Conservation (phyloP, 768 basidiomycete genomes). For the Boletus insuetus region DNA sequence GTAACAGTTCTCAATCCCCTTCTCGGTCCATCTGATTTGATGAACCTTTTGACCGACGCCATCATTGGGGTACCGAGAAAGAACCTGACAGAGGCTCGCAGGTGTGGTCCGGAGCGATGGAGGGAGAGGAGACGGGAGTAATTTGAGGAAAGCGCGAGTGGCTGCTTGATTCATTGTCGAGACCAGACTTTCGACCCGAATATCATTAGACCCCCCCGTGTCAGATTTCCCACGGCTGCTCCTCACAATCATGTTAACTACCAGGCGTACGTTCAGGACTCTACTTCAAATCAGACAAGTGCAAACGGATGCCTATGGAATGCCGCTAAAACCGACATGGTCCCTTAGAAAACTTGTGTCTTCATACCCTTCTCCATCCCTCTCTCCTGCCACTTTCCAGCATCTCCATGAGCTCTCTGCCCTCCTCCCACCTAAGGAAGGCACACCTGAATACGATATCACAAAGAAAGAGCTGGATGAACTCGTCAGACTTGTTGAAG, state of each 20-base stretch:
- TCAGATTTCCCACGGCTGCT: slow-evolving; percentile 12
- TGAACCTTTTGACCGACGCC: slow-evolving; percentile 67
- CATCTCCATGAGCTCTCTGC: slow-evolving; percentile 74
- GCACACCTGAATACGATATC: slow-evolving; percentile 48
- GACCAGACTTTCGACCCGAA: neutral
- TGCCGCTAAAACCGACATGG: slow-evolving; percentile 73
- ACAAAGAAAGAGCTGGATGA: slow-evolving; percentile 65
- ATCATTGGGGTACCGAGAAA: slow-evolving; percentile 64
- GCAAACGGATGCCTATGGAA: slow-evolving; percentile 54
- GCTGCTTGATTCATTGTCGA: slow-evolving; percentile 26
- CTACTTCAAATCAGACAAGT: slow-evolving; percentile 10
- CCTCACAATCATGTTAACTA: slow-evolving; percentile 1
- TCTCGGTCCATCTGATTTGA: slow-evolving; percentile 71
- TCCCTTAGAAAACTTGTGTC: slow-evolving; percentile 74
- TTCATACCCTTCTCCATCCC: slow-evolving; percentile 68
- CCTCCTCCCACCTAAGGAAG: slow-evolving; percentile 60
- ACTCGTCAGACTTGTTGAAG: slow-evolving; percentile 75
- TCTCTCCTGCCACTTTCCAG: slow-evolving; percentile 55
- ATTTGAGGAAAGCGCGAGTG: slow-evolving; percentile 43
- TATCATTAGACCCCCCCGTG: too few species aligned
- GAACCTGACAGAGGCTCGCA: slow-evolving; percentile 68
- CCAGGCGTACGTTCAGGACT: neutral
- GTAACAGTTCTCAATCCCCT: slow-evolving; percentile 63
- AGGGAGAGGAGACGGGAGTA: slow-evolving; percentile 58
- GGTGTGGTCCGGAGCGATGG: slow-evolving; percentile 55